phyloP scores from a whole-genome alignment of 352 stramenopile genomes.

The Pythium chondricola region DNA sequence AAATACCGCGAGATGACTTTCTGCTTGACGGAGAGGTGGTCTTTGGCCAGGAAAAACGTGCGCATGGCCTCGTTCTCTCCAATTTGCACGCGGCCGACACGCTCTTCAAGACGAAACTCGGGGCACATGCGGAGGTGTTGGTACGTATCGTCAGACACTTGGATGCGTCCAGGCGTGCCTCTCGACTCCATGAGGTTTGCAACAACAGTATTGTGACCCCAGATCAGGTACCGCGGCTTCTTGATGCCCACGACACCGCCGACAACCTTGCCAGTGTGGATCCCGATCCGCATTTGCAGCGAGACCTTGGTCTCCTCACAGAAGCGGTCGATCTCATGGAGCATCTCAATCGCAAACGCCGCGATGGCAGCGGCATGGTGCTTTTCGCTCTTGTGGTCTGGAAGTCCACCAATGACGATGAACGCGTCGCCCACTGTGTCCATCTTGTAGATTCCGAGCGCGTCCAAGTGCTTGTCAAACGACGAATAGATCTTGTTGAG shows the following conservation, averaged over 20 bases:
- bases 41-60: slow-evolving; percentile 42
- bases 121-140: slow-evolving; percentile 38
- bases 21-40: slow-evolving; percentile 42
- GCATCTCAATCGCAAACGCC: slow-evolving; percentile 79
- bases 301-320: slow-evolving; percentile 49
- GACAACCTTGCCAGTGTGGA: slow-evolving; percentile 79
- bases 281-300: slow-evolving; percentile 83
- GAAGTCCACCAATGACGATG: slow-evolving; percentile 72
- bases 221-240: slow-evolving; percentile 83
- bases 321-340: slow-evolving; percentile 79
- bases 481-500: slow-evolving; percentile 80
- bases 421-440: slow-evolving; percentile 84
- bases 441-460: slow-evolving; percentile 83
- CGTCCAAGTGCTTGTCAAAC: slow-evolving; percentile 78
- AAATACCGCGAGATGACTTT: slow-evolving; percentile 44
- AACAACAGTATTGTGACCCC: slow-evolving; percentile 72
- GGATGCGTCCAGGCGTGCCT: slow-evolving; percentile 43
- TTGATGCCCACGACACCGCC: slow-evolving; percentile 79
- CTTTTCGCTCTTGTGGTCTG: slow-evolving; percentile 62
- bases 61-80: slow-evolving; percentile 46
- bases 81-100: slow-evolving; percentile 40
- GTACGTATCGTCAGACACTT: slow-evolving; percentile 60
- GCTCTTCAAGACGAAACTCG: slow-evolving; percentile 50
- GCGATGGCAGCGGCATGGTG: slow-evolving; percentile 69
- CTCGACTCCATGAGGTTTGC: slow-evolving; percentile 78